phyloP scores from a whole-genome alignment of 2,329 filamentous ascomycete species.

The Cercospora sojina region DNA sequence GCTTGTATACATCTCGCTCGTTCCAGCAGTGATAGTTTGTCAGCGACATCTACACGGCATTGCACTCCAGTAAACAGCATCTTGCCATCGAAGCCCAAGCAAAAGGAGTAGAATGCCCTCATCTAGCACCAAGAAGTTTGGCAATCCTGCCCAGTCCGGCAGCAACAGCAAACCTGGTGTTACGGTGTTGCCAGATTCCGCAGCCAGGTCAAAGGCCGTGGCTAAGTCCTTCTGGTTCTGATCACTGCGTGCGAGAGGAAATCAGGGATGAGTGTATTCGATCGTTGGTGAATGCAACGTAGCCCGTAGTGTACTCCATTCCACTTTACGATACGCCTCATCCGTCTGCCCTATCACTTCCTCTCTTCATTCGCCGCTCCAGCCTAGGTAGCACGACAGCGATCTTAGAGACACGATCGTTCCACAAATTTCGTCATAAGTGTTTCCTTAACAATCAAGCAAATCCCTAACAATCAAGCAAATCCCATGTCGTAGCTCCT shows the following conservation, averaged over 20 bases:
- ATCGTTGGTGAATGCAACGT: neutral
- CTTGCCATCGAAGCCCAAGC: neutral
- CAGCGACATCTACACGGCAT: neutral
- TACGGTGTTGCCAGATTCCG: neutral
- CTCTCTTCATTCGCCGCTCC: neutral
- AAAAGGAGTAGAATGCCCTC: neutral
- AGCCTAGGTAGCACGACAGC: neutral
- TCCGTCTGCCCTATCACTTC: neutral
- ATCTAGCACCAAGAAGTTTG: neutral
- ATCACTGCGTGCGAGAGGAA: neutral
- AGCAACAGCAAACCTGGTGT: neutral
- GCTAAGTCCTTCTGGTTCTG: neutral
- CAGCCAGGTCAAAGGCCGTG: neutral
- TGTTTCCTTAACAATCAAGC: constrained; percentile 3
- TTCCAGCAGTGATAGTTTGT: neutral
- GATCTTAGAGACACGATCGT: neutral
- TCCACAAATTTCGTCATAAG: neutral
- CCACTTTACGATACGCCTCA: neutral
- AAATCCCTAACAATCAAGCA: neutral
- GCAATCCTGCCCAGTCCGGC: neutral
- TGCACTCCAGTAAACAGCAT: neutral
- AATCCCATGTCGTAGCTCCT: neutral
- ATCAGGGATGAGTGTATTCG: neutral
- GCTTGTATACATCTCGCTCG: neutral
- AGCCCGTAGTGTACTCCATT: neutral